These are phyloP conservation scores for Apocynum venetum DNA, from an alignment of 257 asterid genomes.

Conservation along the genomic window DNA sequence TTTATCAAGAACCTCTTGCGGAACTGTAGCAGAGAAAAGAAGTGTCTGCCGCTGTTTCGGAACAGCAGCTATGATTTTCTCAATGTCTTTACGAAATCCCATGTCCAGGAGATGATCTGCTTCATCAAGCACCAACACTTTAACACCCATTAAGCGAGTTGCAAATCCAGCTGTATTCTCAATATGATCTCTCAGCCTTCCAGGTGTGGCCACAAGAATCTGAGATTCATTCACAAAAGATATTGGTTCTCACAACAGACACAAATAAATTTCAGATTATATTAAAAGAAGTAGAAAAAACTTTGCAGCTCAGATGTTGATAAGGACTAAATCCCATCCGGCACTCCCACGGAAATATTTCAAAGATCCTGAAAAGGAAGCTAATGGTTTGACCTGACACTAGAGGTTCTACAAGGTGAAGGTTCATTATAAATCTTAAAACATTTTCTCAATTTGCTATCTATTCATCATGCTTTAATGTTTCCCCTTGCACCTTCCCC, in stretches of 20 bases:
- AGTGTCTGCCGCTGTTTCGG: constrained; percentile 98
- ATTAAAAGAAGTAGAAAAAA: not conserved
- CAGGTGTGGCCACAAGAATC: constrained; percentile 99
- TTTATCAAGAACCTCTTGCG: constrained; percentile 58
- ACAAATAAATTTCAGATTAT: not conserved
- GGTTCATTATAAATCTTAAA: not conserved
- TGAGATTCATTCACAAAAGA: constrained; percentile 28
- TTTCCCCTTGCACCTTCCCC: not conserved
- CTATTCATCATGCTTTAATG: too few relatives aligned
- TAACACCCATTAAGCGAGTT: constrained; percentile 86
- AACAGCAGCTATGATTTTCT: constrained; percentile 80
- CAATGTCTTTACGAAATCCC: constrained; percentile 97
- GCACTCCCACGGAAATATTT: not conserved
- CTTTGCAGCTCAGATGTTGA: not conserved
- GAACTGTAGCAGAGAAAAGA: constrained; percentile 91
- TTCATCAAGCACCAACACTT: constrained; percentile 90
- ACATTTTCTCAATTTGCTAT: not conserved
- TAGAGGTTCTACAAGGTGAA: not conserved
- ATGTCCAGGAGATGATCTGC: constrained; percentile 96
- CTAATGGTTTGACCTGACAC: not conserved
- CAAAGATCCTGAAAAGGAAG: not conserved
- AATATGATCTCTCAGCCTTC: constrained; percentile 87
- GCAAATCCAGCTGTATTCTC: constrained; percentile 98
- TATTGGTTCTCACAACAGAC: not conserved
- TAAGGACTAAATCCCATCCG: not conserved